phyloP scores from a whole-genome alignment of 306 rosid species.

The Casuarina glauca region DNA sequence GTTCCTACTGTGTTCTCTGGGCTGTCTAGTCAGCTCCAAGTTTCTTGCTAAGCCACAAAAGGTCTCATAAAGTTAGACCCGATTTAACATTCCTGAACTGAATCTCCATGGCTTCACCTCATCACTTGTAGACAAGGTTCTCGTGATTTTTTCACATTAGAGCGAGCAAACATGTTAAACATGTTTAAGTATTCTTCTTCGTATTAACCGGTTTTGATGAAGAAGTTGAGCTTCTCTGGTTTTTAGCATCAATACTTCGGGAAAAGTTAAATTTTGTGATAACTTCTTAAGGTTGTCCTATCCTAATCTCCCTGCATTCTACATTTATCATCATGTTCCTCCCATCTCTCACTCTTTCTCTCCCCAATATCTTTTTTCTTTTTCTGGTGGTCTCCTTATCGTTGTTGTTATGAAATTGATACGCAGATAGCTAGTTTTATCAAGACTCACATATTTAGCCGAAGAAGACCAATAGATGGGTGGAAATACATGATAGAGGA shows the following conservation, averaged over 20 bases:
- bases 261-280: not conserved
- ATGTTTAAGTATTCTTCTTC: too few species aligned
- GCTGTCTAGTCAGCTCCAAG: not conserved
- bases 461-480: slow-evolving; percentile 92
- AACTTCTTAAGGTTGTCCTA: not conserved
- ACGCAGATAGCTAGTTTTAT: slow-evolving; percentile 94
- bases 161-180: too few species aligned
- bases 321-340: not conserved
- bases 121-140: too few species aligned
- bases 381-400: not conserved
- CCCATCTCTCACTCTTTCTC: not conserved
- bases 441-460: slow-evolving; percentile 90
- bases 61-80: not conserved
- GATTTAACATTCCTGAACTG: not conserved
- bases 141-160: too few species aligned
- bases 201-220: too few species aligned
- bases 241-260: not conserved
- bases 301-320: not conserved
- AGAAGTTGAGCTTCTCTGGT: too few species aligned
- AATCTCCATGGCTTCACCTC: too few species aligned
- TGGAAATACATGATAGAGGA: slow-evolving; percentile 99
- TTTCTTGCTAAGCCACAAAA: slow-evolving; percentile 1
- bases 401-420: slow-evolving; percentile 10
- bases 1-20: not conserved
- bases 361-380: too few species aligned